Base-by-base conservation (phyloP, 208 protist species). In the Trypanosoma vivax region DNA sequence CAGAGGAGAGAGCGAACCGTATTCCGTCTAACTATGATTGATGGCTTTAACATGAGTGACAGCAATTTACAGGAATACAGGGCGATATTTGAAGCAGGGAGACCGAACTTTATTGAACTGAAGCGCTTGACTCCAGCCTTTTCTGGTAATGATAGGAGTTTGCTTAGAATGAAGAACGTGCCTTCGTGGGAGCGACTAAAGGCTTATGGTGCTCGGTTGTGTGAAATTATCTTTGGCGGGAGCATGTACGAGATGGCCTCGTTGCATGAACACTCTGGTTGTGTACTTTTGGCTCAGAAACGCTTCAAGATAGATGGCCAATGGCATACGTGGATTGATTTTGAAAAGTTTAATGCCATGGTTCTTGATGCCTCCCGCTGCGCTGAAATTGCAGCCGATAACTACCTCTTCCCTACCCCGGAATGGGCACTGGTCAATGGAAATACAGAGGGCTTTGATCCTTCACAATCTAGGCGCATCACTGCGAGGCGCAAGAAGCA, bases 1-100 rank as follows among this genome's bases (percentile, higher is more conserved):
- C 52, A 70, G 25, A 94, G 89, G 65, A 80, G 73, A 57, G 79
- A 93, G 59, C 79, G 96, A 47, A 98, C 95, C 0, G 96, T 98
- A 25, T 98, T 98, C 76, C 84, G 96, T 7, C 73, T 98, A 34
- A 98, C 96, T 7, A 79, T 98, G 57, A 94, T 99, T 33, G 96
- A 98, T 45, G 87, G 72, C 13, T 97, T 90, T 68, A 98, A 98
- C 67, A 94, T 94, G 79, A 56, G 46, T 10, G 56, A 75, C 24
- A 80, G 90, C 28, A 86, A 97, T 51, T 50, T 96, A 7, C 14
- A 42, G 28, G 76, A 92, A 58, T 98, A 98, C 76, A 87, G 86
- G 42, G 66, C 81, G 24, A 47, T 98, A 19, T 91, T 97, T 46
- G 62, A 82, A 13, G 61, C 70, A 0, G 94, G 94, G 0, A 58